These are phyloP conservation scores for Trichodelitschia bisporula DNA, from an alignment of 495 filamentous ascomycete species.

Conservation along the genomic window DNA sequence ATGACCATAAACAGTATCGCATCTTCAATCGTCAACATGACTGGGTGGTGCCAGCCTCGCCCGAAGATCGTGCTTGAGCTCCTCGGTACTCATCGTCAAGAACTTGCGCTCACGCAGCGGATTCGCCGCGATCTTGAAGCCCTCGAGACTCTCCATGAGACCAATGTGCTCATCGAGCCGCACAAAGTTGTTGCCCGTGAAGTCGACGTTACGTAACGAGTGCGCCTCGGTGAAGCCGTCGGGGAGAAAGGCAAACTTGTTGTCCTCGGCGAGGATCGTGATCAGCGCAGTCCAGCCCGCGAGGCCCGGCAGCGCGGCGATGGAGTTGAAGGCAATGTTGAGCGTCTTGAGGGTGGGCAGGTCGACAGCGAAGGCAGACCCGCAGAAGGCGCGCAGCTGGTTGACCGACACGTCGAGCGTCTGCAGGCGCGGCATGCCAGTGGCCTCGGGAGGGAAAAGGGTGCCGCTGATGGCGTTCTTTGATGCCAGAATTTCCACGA, in stretches of 20 bases:
- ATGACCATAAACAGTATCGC: too few species aligned
- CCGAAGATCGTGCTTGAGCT: constrained; percentile 54
- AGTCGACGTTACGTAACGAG: constrained; percentile 46
- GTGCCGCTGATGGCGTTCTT: constrained; percentile 56
- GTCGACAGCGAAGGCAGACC: constrained; percentile 21
- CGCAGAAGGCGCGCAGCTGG: constrained; percentile 31
- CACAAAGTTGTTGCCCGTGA: constrained; percentile 62
- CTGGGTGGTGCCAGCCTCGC: constrained; percentile 35
- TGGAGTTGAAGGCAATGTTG: constrained; percentile 48
- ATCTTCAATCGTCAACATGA: too few species aligned
- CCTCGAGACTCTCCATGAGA: constrained; percentile 49
- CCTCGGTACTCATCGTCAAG: constrained; percentile 50
- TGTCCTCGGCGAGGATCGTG: constrained; percentile 55
- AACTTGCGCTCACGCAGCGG: constrained; percentile 72
- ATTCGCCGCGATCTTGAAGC: constrained; percentile 58
- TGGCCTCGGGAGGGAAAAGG: constrained; percentile 36
- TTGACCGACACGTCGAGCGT: constrained; percentile 57
- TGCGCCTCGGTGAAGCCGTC: constrained; percentile 41
- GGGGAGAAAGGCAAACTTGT: constrained; percentile 49
- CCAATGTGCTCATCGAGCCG: constrained; percentile 53
- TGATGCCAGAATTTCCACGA: constrained; percentile 51
- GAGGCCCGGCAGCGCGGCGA: constrained; percentile 45
- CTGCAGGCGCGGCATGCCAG: constrained; percentile 35
- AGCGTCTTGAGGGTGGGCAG: constrained; percentile 55
- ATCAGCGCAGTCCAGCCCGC: constrained; percentile 44